phyloP scores from a whole-genome alignment of 2,329 filamentous ascomycete species.

The Paecilomyces formosus region DNA sequence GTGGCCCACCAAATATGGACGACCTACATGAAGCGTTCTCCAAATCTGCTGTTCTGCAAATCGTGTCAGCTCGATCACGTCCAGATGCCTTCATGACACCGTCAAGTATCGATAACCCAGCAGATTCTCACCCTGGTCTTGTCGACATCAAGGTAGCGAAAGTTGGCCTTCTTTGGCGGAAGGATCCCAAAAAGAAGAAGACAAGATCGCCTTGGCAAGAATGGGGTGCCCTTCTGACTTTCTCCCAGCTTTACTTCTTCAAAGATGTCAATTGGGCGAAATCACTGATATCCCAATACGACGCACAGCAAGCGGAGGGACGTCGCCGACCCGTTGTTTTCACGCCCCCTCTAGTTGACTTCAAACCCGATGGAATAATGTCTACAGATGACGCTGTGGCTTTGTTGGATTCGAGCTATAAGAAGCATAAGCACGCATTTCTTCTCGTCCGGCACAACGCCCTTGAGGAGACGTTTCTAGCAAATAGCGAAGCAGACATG shows the following conservation, averaged over 20 bases:
- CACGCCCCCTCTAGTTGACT: conserved; percentile 79
- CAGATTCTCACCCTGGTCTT: conserved; percentile 81
- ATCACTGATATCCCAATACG: conserved; percentile 79
- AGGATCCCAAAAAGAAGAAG: conserved; percentile 89
- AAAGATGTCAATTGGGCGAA: conserved; percentile 91
- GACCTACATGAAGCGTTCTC: conserved; percentile 84
- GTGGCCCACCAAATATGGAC: conserved; percentile 66
- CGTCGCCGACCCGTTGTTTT: conserved; percentile 76
- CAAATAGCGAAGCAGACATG: conserved; percentile 83
- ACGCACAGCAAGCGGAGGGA: conserved; percentile 70
- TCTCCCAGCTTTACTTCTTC: conserved; percentile 96
- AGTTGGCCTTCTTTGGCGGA: conserved; percentile 89
- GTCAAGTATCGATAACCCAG: conserved; percentile 73
- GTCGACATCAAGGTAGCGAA: conserved; percentile 98
- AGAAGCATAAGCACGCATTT: conserved; percentile 90
- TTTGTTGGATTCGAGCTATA: conserved; percentile 77
- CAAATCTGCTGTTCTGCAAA: conserved; percentile 84
- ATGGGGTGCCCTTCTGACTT: conserved; percentile 93
- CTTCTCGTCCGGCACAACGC: conserved; percentile 81
- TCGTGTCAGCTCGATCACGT: conserved; percentile 85
- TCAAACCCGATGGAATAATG: conserved; percentile 90
- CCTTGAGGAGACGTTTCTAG: conserved; percentile 82
- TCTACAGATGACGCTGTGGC: conserved; percentile 91
- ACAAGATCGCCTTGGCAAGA: conserved; percentile 95
- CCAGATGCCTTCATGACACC: conserved; percentile 94